phyloP scores from a whole-genome alignment of 768 basidiomycete genomes.

The Clavulina sp. region DNA sequence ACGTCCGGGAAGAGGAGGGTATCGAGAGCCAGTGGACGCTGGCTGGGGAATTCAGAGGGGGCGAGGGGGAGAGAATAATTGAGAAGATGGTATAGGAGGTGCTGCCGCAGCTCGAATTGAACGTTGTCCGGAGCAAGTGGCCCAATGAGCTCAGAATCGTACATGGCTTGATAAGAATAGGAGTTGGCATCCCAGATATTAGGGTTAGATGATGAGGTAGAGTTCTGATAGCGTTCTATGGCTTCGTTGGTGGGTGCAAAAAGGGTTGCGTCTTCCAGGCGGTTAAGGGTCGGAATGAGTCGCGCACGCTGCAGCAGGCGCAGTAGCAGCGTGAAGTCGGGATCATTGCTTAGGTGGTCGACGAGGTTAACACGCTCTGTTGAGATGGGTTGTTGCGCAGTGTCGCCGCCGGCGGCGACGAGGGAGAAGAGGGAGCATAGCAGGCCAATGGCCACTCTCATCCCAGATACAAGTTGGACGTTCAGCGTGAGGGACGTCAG shows the following conservation, averaged over 20 bases:
- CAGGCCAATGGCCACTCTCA: no score
- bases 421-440: neutral
- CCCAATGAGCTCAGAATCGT: constrained; percentile 23
- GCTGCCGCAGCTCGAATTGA: constrained; percentile 67
- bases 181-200: constrained; percentile 18
- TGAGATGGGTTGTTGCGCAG: neutral
- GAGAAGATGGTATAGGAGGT: constrained; percentile 85
- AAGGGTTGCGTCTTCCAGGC: constrained; percentile 62
- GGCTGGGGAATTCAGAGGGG: constrained; percentile 16
- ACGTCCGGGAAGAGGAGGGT: constrained; percentile 60
- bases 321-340: constrained; percentile 62
- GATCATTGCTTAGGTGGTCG: constrained; percentile 56
- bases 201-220: constrained; percentile 11
- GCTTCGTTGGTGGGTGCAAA: constrained; percentile 96
- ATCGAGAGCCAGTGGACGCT: constrained; percentile 20
- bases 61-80: constrained; percentile 49
- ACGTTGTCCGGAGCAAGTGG: constrained; percentile 50
- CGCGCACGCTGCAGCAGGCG: constrained; percentile 63
- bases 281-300: constrained; percentile 83
- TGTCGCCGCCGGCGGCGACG: neutral
- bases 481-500: no score
- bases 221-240: constrained; percentile 31
- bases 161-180: constrained; percentile 24
- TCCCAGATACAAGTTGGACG: no score
- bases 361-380: constrained; percentile 27